Evolutionary conservation across 2,329 filamentous ascomycete genomes (phyloP).

Genomic region (Pezicula radicicola): DNA sequence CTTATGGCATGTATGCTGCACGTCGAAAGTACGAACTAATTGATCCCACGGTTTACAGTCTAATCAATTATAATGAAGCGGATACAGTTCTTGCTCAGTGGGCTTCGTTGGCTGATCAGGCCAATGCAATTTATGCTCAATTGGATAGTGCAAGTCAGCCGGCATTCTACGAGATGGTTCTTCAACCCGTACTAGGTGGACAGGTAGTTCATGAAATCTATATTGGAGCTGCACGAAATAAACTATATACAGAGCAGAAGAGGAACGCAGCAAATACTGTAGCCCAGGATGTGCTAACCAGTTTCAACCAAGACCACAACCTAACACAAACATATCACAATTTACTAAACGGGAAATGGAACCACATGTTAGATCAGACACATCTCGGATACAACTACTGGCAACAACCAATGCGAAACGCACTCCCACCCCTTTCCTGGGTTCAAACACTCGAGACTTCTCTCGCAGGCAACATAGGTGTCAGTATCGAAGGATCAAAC

Average conservation of each 20-base stretch:
- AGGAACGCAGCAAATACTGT: constrained; percentile 53
- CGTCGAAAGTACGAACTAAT: constrained; percentile 62
- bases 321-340: constrained; percentile 55
- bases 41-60: constrained; percentile 54
- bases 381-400: constrained; percentile 46
- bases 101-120: constrained; percentile 47
- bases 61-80: constrained; percentile 64
- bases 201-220: constrained; percentile 53
- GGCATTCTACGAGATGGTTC: constrained; percentile 60
- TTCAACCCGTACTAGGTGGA: constrained; percentile 58
- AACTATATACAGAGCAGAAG: constrained; percentile 51
- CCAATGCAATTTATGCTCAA: constrained; percentile 52
- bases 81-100: constrained; percentile 55
- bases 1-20: constrained; percentile 54
- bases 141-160: constrained; percentile 48
- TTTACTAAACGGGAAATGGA: constrained; percentile 60
- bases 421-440: constrained; percentile 57
- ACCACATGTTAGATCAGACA: constrained; percentile 58
- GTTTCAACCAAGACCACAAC: constrained; percentile 54
- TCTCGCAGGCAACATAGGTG: constrained; percentile 59
- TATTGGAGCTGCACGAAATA: constrained; percentile 48
- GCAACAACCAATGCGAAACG: constrained; percentile 73
- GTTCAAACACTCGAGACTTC: constrained; percentile 55
- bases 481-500: constrained; percentile 63
- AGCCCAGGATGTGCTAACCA: constrained; percentile 47